These are phyloP conservation scores for Entamoeba invadens DNA, from an alignment of 208 protist species.

Conservation along the genomic window DNA sequence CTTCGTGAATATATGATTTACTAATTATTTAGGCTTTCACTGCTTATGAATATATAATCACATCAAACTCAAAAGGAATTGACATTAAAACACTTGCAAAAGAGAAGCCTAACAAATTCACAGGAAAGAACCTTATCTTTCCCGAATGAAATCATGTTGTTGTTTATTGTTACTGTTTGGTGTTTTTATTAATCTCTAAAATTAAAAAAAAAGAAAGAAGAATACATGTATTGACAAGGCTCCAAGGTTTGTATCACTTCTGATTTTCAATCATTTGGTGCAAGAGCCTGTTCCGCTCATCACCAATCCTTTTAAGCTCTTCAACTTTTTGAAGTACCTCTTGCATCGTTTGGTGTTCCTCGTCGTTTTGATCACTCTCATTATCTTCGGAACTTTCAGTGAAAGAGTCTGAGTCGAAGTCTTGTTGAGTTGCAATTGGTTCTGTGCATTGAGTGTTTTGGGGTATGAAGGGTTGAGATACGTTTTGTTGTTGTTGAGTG, in stretches of 20 bases:
- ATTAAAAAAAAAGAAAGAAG: no score
- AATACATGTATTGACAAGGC: no score
- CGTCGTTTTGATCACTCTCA: background rate
- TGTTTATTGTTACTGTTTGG: no score
- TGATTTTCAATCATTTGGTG: background rate
- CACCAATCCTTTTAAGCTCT: background rate
- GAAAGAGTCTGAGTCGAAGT: background rate
- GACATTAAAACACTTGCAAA: background rate
- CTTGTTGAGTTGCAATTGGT: background rate
- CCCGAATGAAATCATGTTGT: no score
- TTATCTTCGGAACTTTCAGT: background rate
- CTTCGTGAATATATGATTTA: background rate
- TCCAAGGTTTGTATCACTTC: no score
- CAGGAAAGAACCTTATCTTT: background rate
- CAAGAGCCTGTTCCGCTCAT: background rate
- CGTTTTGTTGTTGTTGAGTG: no score
- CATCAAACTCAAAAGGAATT: background rate
- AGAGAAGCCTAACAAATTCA: background rate
- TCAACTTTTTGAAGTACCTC: background rate
- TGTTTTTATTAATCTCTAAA: no score
- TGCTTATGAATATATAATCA: background rate
- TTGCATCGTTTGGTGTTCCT: background rate
- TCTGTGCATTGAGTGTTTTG: no score
- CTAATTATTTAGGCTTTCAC: background rate
- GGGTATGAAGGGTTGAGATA: no score